Evolutionary conservation across 1,139 yeast species (phyloP), one percentile per base, ranked within the genome.

Genomic region (Suhomyces terraborum): DNA sequence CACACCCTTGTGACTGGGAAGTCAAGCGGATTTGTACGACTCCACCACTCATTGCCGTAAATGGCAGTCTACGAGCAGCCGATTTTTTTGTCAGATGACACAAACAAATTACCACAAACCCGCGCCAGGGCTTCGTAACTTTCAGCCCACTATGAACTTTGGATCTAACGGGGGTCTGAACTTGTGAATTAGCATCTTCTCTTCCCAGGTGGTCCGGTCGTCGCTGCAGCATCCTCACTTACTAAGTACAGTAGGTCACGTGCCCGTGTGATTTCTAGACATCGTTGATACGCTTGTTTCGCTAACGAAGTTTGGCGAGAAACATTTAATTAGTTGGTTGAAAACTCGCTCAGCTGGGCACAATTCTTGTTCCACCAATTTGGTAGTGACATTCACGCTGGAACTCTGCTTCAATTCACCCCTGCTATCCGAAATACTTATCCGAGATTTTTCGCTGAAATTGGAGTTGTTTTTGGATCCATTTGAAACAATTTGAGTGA

Each of bases 131-230:
- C 33, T 18, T 9, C 40, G 34, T 22, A 36, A 36, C 35, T 35
- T n/a, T 25, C 21, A 31, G 28, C 32, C 40, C 40, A 31, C 40
- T 31, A 24, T 30, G 34, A 25, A 26, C 12, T 36, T 23, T 14
- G 18, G 24, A 26, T 36, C 26, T 20, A 31, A 36, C 40, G 40
- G 40, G 40, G 40, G 23, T 20, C n/a, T 14, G 14, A 10, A 9
- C 19, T n/a, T 22, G 18, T 24, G 9, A 17, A 32, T 23, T 17
- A 24, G 21, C 6, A 10, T 16, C 10, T 2, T 12, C 10, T 32
- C 35, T 22, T 32, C 35, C 16, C 20, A 7, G n/a, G n/a, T n/a
- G n/a, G n/a, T n/a, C n/a, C n/a, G n/a, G n/a, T n/a, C n/a, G n/a
- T n/a, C n/a, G n/a, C n/a, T n/a, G n/a, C n/a, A 24, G 16, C 16